Evolutionary conservation across 2,329 filamentous ascomycete species (phyloP).

Genomic region (Escovopsis sp.): DNA sequence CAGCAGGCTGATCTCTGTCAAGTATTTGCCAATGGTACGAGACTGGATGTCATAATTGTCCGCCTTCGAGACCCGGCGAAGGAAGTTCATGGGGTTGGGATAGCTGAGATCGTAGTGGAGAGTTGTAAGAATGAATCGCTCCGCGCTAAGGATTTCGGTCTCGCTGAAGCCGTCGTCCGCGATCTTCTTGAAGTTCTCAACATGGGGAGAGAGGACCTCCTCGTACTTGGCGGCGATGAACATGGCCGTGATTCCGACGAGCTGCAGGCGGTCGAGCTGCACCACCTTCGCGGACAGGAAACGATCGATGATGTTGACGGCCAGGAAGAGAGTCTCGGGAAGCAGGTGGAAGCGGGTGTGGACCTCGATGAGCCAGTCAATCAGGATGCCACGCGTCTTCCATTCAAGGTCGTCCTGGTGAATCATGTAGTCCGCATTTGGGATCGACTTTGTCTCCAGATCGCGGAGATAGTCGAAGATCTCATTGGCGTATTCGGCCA

Average conservation of each 20-base stretch:
- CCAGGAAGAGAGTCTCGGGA: slow-evolving; percentile 89
- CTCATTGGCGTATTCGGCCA: slow-evolving; percentile 89
- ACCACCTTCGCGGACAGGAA: slow-evolving; percentile 94
- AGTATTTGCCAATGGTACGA: slow-evolving; percentile 90
- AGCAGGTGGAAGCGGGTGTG: slow-evolving; percentile 93
- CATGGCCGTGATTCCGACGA: slow-evolving; percentile 97
- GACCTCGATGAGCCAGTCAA: slow-evolving; percentile 97
- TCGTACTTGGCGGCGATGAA: slow-evolving; percentile 99
- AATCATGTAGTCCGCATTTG: slow-evolving; percentile 89
- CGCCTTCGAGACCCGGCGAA: slow-evolving; percentile 95
- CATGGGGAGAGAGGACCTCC: slow-evolving; percentile 90
- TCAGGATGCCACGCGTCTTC: slow-evolving; percentile 94
- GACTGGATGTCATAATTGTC: slow-evolving; percentile 99
- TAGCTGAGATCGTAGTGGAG: slow-evolving; percentile 97
- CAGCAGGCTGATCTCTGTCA: slow-evolving; percentile 91
- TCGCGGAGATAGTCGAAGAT: slow-evolving; percentile 93
- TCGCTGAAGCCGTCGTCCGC: slow-evolving; percentile 94
- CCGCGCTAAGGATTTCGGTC: slow-evolving; percentile 89
- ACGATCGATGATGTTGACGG: slow-evolving; percentile 96
- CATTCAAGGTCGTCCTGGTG: slow-evolving; percentile 91
- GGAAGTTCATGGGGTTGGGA: slow-evolving; percentile 99
- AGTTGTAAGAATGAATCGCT: slow-evolving; percentile 80
- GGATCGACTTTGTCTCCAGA: slow-evolving; percentile 62
- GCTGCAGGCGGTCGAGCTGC: slow-evolving; percentile 85
- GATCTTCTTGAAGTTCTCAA: slow-evolving; percentile 92